Evolutionary conservation across 2,329 filamentous ascomycete genomes (phyloP).

Genomic region (Periglandula ipomoeae): DNA sequence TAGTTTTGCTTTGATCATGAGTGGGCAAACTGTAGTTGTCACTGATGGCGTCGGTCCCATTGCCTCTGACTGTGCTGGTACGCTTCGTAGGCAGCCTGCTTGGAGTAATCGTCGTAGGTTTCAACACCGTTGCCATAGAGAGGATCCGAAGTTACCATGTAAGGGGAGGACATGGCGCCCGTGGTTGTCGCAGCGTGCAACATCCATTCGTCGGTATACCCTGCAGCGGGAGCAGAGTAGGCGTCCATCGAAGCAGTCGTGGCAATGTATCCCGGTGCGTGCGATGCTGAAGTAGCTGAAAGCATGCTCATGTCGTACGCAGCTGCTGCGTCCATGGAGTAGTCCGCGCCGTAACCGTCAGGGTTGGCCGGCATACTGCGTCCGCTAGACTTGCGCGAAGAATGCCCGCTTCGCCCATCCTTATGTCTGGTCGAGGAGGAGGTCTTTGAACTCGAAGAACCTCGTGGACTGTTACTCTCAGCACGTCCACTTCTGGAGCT

Average conservation of each 20-base stretch:
- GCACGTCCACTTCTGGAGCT: conserved; percentile 5
- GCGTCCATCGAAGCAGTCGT: neutral
- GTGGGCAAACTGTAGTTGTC: neutral
- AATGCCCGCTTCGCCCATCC: neutral
- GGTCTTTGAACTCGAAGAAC: neutral
- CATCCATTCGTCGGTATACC: neutral
- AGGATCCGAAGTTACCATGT: neutral
- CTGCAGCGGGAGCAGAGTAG: neutral
- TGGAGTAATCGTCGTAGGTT: neutral
- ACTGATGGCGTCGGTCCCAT: neutral
- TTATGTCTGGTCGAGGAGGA: conserved; percentile 1
- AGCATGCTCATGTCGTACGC: neutral
- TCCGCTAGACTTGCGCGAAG: neutral
- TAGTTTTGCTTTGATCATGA: neutral
- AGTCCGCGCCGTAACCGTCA: neutral
- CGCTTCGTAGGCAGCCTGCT: neutral
- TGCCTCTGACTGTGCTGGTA: neutral
- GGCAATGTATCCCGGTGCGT: neutral
- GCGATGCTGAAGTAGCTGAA: neutral
- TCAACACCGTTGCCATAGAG: neutral
- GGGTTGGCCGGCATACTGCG: neutral
- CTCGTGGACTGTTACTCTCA: conserved; percentile 3
- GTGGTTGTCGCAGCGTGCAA: neutral
- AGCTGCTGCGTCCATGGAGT: neutral
- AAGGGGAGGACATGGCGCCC: neutral